A percentile compares a stretch with the other conserved stretches of the same genome.
These are phyloP conservation scores for Mortierella sp. DNA, from an alignment of 371 early-diverging fungal genomes.

Conservation along the genomic window DNA sequence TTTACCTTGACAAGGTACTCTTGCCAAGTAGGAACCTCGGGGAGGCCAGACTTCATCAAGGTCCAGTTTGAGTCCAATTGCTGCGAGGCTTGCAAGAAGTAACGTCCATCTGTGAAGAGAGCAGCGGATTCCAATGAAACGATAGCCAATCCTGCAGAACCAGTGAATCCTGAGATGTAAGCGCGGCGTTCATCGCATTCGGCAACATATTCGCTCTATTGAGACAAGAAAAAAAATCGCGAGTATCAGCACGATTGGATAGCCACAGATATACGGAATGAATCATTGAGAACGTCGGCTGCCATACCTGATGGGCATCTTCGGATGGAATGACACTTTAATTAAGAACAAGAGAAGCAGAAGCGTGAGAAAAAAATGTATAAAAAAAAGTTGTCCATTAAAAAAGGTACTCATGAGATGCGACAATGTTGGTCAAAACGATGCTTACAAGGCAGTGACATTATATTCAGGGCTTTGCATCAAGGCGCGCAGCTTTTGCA, in stretches of 20 bases:
- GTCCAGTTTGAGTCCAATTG: slow-evolving; percentile 94
- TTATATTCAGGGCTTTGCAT: slow-evolving; percentile 73
- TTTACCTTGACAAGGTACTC: slow-evolving; percentile 82
- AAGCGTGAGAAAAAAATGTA: slow-evolving; percentile 40
- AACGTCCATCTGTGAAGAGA: slow-evolving; percentile 98
- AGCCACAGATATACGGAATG: not conserved
- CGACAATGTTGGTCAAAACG: not conserved
- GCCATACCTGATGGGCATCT: slow-evolving; percentile 93
- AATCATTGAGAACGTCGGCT: not conserved
- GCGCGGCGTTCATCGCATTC: slow-evolving; percentile 92
- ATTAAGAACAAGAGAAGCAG: not conserved
- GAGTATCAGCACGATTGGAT: not conserved
- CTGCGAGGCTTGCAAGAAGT: slow-evolving; percentile 97
- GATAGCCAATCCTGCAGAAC: slow-evolving; percentile 94
- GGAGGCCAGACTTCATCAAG: slow-evolving; percentile 92
- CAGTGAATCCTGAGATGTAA: slow-evolving; percentile 98
- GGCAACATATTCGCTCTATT: slow-evolving; percentile 97
- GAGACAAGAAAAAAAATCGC: not conserved
- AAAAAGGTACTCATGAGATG: too few relatives aligned
- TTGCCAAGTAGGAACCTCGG: slow-evolving; percentile 89
- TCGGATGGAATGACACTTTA: slow-evolving; percentile 91
- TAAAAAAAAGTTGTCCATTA: too few relatives aligned
- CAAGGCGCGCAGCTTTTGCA: slow-evolving; percentile 77
- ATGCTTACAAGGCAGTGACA: slow-evolving; percentile 82
- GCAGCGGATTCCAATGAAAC: slow-evolving; percentile 78